phyloP scores from a whole-genome alignment of 345 rosid genomes.

The Eutrema heterophyllum region DNA sequence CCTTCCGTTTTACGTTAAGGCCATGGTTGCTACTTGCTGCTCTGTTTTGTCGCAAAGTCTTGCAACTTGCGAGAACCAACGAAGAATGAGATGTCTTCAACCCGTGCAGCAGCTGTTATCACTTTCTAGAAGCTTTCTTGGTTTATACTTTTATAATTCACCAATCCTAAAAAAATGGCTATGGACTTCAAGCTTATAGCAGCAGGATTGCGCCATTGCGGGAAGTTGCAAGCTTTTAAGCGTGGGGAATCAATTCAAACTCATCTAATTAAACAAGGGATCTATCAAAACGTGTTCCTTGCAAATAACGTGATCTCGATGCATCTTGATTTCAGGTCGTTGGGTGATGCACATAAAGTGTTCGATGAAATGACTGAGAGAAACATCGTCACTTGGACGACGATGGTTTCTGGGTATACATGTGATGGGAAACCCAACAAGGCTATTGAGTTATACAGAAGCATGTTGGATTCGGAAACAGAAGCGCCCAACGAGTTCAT shows the following conservation, averaged over 20 bases:
- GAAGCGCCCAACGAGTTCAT: constrained; percentile 53
- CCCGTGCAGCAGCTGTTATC: background rate
- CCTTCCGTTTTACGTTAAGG: too few species aligned
- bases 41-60: too few species aligned
- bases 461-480: constrained; percentile 37
- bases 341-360: constrained; percentile 41
- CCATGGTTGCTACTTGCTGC: too few species aligned
- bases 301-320: constrained; percentile 51
- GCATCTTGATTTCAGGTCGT: constrained; percentile 32
- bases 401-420: constrained; percentile 49
- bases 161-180: background rate
- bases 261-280: constrained; percentile 37
- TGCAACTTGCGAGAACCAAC: too few species aligned
- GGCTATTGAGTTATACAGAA: constrained; percentile 39
- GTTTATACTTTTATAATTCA: background rate
- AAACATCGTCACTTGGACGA: constrained; percentile 65
- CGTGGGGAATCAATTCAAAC: constrained; percentile 49
- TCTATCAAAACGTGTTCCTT: constrained; percentile 32
- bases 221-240: constrained; percentile 39
- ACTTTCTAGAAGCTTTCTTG: background rate
- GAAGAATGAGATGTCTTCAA: too few species aligned
- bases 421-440: constrained; percentile 37
- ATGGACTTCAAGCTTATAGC: constrained; percentile 46
- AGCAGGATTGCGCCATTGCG: constrained; percentile 51
- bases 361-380: constrained; percentile 59